Evolutionary conservation across 768 basidiomycete species (phyloP), one percentile per base, ranked within the genome.

Genomic region (Cystofilobasidium macerans): DNA sequence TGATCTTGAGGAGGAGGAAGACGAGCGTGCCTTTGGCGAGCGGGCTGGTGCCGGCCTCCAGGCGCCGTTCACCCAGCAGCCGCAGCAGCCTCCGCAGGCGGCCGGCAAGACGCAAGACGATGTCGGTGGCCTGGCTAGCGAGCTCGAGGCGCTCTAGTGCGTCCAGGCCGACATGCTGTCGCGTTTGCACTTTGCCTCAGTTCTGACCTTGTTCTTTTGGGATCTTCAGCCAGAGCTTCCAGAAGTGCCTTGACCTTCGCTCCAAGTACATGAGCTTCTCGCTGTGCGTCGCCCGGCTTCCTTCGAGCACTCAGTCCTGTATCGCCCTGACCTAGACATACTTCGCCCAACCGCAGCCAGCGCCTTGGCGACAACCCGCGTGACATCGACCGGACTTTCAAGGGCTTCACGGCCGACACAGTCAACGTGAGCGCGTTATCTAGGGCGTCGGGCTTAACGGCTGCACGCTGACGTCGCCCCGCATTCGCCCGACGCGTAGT

Each of bases 241-340:
- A 86, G 66, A 84, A 80, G 72, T 98, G 94, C 73, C 84, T 98
- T 56, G 84, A 88, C 62, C 79, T 98, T 24, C 87, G 95, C 32
- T 94, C 98, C 78, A 98, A 97, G 77, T 99, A 97, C 78, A 92
- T 95, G 78, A 70, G 79, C 8, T 82, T 83, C 67, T 97, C 93
- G 1, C 82, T 85, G 51, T 54, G 28, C 11, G 51, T 54, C 26
- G 26, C 14, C 30, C 6, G 24, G 30, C 18, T 40, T 40, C 9
- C 38, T 8, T 40, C 16, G 9, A 40, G 38, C 38, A 16, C 38
- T 40, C 38, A 40, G 38, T 9, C 38, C 9, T 16, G n/a, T n/a
- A n/a, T n/a, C n/a, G n/a, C n/a, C n/a, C n/a, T n/a, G n/a, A n/a
- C n/a, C n/a, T n/a, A n/a, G n/a, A n/a, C n/a, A 14, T 20, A 11